A percentile compares a stretch with the other conserved stretches of the same genome.
These are phyloP conservation scores for Vigna hirtella DNA, from an alignment of 306 rosid genomes.

Conservation along the genomic window DNA sequence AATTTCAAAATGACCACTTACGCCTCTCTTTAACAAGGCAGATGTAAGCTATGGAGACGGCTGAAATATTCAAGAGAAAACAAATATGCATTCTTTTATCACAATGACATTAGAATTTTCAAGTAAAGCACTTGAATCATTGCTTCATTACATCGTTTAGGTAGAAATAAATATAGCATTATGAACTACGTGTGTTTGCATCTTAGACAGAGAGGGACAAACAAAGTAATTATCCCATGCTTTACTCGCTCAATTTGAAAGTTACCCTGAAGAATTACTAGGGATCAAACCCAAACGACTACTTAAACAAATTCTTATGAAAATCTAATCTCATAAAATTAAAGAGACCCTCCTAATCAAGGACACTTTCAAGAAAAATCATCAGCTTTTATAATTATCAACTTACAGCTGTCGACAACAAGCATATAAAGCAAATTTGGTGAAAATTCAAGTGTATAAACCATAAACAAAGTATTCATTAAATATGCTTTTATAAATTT, in stretches of 20 bases:
- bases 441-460: neutral
- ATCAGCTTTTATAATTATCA: conserved; percentile 20
- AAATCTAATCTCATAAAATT: neutral
- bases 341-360: neutral
- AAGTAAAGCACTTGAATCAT: conserved; percentile 15
- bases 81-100: neutral
- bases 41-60: neutral
- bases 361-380: neutral
- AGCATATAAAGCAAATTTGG: neutral
- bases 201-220: neutral
- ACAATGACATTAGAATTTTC: conserved; percentile 17
- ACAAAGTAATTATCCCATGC: neutral
- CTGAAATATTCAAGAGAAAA: neutral
- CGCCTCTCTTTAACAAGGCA: neutral
- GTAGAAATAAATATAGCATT: conserved; percentile 3
- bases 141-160: neutral
- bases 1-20: neutral
- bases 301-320: neutral
- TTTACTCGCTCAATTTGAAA: neutral
- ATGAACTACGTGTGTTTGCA: neutral
- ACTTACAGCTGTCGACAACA: neutral
- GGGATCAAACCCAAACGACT: neutral
- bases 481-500: neutral
- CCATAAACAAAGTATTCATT: neutral
- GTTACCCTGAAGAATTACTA: neutral